A percentile compares a stretch with the other conserved stretches of the same genome.
phyloP scores from a whole-genome alignment of 2,329 filamentous ascomycete species.

The Pestalotiopsis sp. region DNA sequence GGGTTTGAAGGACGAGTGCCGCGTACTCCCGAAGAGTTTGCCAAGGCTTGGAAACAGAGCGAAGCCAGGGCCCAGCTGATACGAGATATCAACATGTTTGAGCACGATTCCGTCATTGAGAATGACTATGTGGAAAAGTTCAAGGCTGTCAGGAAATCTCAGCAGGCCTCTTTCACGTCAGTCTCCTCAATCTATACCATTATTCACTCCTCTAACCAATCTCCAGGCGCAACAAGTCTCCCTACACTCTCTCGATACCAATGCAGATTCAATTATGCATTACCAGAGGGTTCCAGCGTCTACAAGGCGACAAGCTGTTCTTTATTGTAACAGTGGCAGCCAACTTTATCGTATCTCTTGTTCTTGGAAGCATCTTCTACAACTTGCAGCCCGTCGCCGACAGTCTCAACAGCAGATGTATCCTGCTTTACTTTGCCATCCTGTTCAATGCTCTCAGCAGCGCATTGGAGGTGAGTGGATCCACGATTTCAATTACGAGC shows the following conservation, averaged over 20 bases:
- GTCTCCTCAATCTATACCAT: neutral
- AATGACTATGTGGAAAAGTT: conserved; percentile 15
- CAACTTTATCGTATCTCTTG: conserved; percentile 76
- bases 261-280: conserved; percentile 82
- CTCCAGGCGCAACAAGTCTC: conserved; percentile 67
- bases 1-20: conserved; percentile 59
- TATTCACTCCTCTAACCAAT: conserved; percentile 44
- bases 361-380: conserved; percentile 81
- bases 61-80: neutral
- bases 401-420: conserved; percentile 79
- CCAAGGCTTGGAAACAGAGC: neutral
- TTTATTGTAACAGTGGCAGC: conserved; percentile 70
- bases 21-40: conserved; percentile 60
- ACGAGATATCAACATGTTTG: conserved; percentile 4
- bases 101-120: conserved; percentile 13
- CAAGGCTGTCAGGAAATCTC: conserved; percentile 10
- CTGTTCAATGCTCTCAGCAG: conserved; percentile 84
- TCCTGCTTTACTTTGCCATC: conserved; percentile 84
- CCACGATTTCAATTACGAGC: conserved; percentile 58
- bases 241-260: conserved; percentile 77
- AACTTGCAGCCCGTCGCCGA: conserved; percentile 66
- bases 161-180: conserved; percentile 18
- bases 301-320: conserved; percentile 76
- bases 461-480: conserved; percentile 68
- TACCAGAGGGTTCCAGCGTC: conserved; percentile 76